Base-by-base conservation (phyloP, 2,329 filamentous ascomycete genomes). In the Coniella lustricola region DNA sequence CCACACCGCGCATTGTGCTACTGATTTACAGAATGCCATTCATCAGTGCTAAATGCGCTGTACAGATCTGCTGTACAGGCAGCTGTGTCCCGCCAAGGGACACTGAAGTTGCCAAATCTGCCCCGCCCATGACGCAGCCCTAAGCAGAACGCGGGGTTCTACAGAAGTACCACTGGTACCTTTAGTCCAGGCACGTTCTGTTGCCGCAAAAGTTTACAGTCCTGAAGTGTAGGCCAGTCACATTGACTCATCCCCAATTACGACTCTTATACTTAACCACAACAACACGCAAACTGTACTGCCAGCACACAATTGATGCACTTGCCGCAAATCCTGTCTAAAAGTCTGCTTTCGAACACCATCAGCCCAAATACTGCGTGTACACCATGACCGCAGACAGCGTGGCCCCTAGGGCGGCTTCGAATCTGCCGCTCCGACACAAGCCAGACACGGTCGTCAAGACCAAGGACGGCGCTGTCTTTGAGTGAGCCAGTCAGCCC, bases 401-500 rank as follows among this genome's bases (percentile, higher is more conserved):
- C 8, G 20, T 50, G 48, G 33, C 13, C 22, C 48, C 48, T 9
- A 35, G 18, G 14, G 20, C 18, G 20, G 31, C 43, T 32, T 52
- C 43, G 32, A 48, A 52, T 16, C 43, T 52, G 21, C 52, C 52
- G 7, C 29, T 52, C 8, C 49, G 46, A 35, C 32, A 42, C 13
- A 49, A 46, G 12, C 22, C 42, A 21, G 49, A 46, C 21, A 44
- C 38, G 13, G 46, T 31, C 25, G 50, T 54, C 22, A 52, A 21
- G n/a, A 54, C 43, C 13, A 45, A 49, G 16, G 49, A 54, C 44
- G 52, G 44, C 36, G 44, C 56, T 14, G 58, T 61, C 45, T 69
- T 70, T 50, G 67, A 70, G 65, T 67, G 55, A 50, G 54, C 33
- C 18, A n/a, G n/a, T 16, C 16, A 38, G 37, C 31, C 5, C 34